Percentiles rank a stretch among this genome's conserved stretches.
These are phyloP conservation scores for Neurospora terricola DNA, from an alignment of 495 filamentous ascomycete species.

Conservation along the genomic window DNA sequence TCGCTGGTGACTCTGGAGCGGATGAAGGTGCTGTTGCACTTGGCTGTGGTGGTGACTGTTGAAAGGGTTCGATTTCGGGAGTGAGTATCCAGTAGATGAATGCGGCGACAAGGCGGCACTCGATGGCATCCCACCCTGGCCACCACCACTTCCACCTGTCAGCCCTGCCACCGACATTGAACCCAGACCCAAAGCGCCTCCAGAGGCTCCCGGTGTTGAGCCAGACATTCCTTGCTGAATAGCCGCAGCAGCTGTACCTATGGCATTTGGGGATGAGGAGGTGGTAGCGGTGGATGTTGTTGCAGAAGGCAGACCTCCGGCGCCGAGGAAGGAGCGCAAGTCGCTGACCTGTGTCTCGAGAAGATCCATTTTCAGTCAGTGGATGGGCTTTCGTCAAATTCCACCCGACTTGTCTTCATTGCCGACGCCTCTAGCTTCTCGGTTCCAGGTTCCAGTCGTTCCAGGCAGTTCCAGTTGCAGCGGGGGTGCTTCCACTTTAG, in stretches of 20 bases:
- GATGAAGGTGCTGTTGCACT: not conserved
- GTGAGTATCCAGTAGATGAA: not conserved
- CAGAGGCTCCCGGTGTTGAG: not conserved
- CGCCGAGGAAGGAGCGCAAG: slow-evolving; percentile 36
- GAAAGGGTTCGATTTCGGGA: not conserved
- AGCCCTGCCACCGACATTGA: not conserved
- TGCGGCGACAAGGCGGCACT: slow-evolving; percentile 1
- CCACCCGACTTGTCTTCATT: not conserved
- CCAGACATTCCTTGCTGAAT: slow-evolving; percentile 1
- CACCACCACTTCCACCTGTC: not conserved
- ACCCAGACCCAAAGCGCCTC: not conserved
- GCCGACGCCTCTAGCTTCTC: not conserved
- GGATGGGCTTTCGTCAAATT: not conserved
- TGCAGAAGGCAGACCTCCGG: slow-evolving; percentile 14
- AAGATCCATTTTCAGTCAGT: slow-evolving; percentile 34
- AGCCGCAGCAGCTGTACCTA: slow-evolving; percentile 1
- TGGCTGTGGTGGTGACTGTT: not conserved
- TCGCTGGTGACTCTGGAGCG: not conserved
- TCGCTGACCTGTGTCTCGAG: slow-evolving; percentile 47
- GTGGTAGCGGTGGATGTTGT: not conserved
- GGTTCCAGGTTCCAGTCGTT: not conserved
- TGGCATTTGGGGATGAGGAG: not conserved
- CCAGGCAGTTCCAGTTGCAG: not conserved
- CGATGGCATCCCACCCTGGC: not conserved
- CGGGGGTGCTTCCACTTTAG: not conserved